Percentiles rank a stretch among this genome's conserved stretches.
phyloP scores from a whole-genome alignment of 2,329 filamentous ascomycete species.

The Fulvia fulva region DNA sequence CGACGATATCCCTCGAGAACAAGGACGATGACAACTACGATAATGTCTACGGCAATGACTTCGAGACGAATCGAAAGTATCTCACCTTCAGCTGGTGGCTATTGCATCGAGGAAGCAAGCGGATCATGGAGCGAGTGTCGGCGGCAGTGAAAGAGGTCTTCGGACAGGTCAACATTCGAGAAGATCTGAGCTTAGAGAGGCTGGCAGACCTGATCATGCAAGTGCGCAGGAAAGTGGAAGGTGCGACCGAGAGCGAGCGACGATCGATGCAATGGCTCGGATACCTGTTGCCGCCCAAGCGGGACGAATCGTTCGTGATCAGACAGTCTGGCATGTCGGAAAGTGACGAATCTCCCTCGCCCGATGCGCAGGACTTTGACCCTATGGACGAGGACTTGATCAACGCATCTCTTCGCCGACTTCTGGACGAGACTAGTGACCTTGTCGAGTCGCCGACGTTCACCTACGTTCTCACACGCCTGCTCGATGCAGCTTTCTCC shows the following conservation, averaged over 20 bases:
- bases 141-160: slow-evolving; percentile 86
- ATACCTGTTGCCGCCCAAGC: slow-evolving; percentile 73
- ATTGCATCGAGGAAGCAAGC: slow-evolving; percentile 81
- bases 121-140: slow-evolving; percentile 76
- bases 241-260: slow-evolving; percentile 61
- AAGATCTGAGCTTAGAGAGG: slow-evolving; percentile 76
- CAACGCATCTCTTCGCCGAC: slow-evolving; percentile 66
- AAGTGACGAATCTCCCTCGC: slow-evolving; percentile 29
- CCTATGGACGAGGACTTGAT: slow-evolving; percentile 36
- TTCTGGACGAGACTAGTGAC: slow-evolving; percentile 94
- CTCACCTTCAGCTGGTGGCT: slow-evolving; percentile 98
- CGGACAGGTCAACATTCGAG: slow-evolving; percentile 80
- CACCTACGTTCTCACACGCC: slow-evolving; percentile 74
- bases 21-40: slow-evolving; percentile 84
- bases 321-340: slow-evolving; percentile 73
- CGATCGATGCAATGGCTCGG: slow-evolving; percentile 70
- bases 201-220: slow-evolving; percentile 77
- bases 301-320: slow-evolving; percentile 79
- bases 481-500: slow-evolving; percentile 85
- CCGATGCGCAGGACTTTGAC: slow-evolving; percentile 16
- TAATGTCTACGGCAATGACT: slow-evolving; percentile 83
- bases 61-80: slow-evolving; percentile 92
- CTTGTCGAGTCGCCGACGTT: slow-evolving; percentile 92
- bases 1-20: slow-evolving; percentile 85
- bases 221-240: slow-evolving; percentile 81